Evolutionary conservation across 2,329 filamentous ascomycete species (phyloP), one percentile per base, ranked within the genome.

Genomic region (Aspergillus sp.): DNA sequence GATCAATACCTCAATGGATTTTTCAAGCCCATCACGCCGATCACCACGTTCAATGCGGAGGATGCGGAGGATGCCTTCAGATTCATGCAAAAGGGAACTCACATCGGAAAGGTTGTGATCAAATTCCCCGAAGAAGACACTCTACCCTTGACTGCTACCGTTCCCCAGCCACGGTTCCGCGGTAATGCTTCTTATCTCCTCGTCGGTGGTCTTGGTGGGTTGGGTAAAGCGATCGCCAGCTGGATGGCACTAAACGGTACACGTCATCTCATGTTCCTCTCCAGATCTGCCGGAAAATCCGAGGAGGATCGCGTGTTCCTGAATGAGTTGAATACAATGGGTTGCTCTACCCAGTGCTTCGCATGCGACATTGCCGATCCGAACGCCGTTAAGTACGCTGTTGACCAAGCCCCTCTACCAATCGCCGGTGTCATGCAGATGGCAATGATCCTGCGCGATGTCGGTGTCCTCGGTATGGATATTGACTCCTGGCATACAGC

Each of bases 71-170:
- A 74, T 6, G 77, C 77, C 0, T 79, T 82, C 60, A 65, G 75
- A 0, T 67, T 62, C 22, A 74, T 82, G 71, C 76, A 80, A 56
- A 67, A 66, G 1, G 78, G 76, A 1, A 64, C 67, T 1, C 78
- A 81, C 58, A 77, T 77, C 18, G 80, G 79, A 2, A 81, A 81
- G 57, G 24, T 51, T n/a, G 73, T 81, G 1, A 24, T 66, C 2
- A 49, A 55, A 2, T 53, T 60, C 10, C 18, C 49, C 3, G 18
- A 54, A 2, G 45, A 52, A 4, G 45, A 54, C 9, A 18, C 22
- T 2, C 42, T 53, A 16, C 47, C 52, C 0, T n/a, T 58, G 4
- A n/a, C 52, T 6, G 26, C 31, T 3, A 26, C 12, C 32, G 45
- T 54, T 14, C 42, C 50, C 22, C 49, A 14, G 4, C 32, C 36